Percentiles rank a stretch among this genome's conserved stretches.
Evolutionary conservation across 768 basidiomycete genomes (phyloP).

Genomic region (Xerocomus spinulosus): DNA sequence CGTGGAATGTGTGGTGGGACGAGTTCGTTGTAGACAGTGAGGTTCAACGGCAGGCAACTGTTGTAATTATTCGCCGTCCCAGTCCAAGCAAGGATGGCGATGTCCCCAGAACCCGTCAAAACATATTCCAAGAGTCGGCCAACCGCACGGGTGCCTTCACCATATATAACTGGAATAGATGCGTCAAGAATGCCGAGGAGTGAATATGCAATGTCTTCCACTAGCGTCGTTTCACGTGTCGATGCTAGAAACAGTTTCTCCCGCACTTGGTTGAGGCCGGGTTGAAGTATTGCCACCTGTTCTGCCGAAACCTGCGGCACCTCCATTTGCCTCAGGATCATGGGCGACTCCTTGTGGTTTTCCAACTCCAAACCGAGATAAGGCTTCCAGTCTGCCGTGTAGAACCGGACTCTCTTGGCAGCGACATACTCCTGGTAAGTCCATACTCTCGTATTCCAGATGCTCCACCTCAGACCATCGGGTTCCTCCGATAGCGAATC

Average conservation of each 20-base stretch:
- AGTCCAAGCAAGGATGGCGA: constrained; percentile 14
- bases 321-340: not conserved
- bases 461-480: not conserved
- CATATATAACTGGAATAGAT: constrained; percentile 8
- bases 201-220: not conserved
- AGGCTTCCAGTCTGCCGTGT: constrained; percentile 10
- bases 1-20: constrained; percentile 1
- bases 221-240: too few species aligned
- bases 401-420: constrained; percentile 7
- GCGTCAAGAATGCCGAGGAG: constrained; percentile 11
- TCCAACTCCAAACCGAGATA: not conserved
- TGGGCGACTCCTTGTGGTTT: constrained; percentile 1
- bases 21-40: constrained; percentile 4
- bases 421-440: constrained; percentile 8
- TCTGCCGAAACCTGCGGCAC: not conserved
- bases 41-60: not conserved
- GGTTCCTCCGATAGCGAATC: not conserved
- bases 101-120: constrained; percentile 7
- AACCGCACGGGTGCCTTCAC: constrained; percentile 8
- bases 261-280: constrained; percentile 10
- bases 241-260: constrained; percentile 11
- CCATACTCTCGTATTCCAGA: constrained; percentile 9
- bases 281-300: not conserved
- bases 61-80: constrained; percentile 3
- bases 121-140: constrained; percentile 15